Conservation (phyloP, 331 rosid species). For the Rhamnella rubrinervis region DNA sequence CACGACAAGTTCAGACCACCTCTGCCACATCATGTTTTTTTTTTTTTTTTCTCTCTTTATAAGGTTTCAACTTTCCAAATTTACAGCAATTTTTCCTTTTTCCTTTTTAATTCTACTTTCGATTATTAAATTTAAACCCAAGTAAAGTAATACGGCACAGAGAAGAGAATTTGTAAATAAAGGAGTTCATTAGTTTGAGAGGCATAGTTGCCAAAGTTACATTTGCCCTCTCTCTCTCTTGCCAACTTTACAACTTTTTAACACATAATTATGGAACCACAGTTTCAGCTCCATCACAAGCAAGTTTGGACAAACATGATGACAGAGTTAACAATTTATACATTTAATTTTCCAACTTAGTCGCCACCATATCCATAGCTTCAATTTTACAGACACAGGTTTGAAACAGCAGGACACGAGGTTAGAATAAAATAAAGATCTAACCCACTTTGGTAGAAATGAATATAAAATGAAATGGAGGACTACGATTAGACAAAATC, state of each 20-base stretch:
- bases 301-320: constrained; percentile 4
- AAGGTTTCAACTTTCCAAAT: too few species aligned
- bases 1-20: too few species aligned
- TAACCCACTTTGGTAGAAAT: constrained; percentile 23
- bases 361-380: constrained; percentile 20
- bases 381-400: constrained; percentile 24
- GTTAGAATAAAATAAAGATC: constrained; percentile 21
- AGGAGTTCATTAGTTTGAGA: not conserved
- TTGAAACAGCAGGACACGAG: constrained; percentile 19
- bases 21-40: too few species aligned
- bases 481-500: constrained; percentile 26
- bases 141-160: not conserved
- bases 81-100: too few species aligned
- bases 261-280: not conserved
- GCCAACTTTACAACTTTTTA: constrained; percentile 23
- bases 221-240: not conserved
- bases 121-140: too few species aligned
- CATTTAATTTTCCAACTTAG: constrained; percentile 19
- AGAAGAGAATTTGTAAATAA: not conserved
- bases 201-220: constrained; percentile 14
- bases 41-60: too few species aligned
- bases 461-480: constrained; percentile 34
- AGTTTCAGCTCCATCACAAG: constrained; percentile 13
- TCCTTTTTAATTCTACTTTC: too few species aligned
- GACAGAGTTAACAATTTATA: constrained; percentile 21